Evolutionary conservation across 2,329 filamentous ascomycete genomes (phyloP), one percentile per base, ranked within the genome.

Genomic region (Ophiostoma angusticollis): DNA sequence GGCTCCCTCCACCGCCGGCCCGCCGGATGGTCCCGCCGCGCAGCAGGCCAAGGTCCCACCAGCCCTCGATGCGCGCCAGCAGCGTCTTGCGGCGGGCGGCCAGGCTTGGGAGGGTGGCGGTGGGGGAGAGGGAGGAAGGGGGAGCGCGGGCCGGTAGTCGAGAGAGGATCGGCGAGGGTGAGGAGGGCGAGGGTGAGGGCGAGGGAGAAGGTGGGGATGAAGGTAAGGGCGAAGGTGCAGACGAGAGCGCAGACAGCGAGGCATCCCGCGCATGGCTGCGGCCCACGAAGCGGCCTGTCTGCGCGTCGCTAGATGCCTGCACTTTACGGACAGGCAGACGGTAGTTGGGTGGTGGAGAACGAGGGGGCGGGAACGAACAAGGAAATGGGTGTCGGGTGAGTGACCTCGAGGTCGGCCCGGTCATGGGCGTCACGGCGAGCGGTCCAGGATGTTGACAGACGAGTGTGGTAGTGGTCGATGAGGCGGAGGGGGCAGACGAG

Each of bases 21-120:
- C 65, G 58, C 52, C 56, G 65, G 19, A 68, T 47, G 14, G 54
- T 47, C 16, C 42, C 44, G 19, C 44, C 41, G 13, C 45, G 43
- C 39, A 71, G 46, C 39, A 72, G 50, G 4, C 60, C 64, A 39
- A 72, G 52, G 52, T 72, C 68, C 68, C 68, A 72, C 68, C 68
- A 72, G 5, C 68, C 68, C 30, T 70, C 67, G 21, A 72, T 57
- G 16, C 61, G 54, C 28, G 64, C 57, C 44, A 68, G 54, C 17
- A 72, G 52, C 1, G 67, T 71, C 56, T 56, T 67, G 7, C 66
- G 58, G 47, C 57, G 61, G 22, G 58, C 57, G 39, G 55, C 58
- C 17, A 28, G 32, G 24, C 16, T 39, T 42, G 43, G 27, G 24
- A 18, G 3, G 39, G 31, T 7, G 33, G 35, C 8, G 41, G 37